These are phyloP conservation scores for Platanus orientalis DNA, from an alignment of 164 flowering plant species.

Conservation along the genomic window DNA sequence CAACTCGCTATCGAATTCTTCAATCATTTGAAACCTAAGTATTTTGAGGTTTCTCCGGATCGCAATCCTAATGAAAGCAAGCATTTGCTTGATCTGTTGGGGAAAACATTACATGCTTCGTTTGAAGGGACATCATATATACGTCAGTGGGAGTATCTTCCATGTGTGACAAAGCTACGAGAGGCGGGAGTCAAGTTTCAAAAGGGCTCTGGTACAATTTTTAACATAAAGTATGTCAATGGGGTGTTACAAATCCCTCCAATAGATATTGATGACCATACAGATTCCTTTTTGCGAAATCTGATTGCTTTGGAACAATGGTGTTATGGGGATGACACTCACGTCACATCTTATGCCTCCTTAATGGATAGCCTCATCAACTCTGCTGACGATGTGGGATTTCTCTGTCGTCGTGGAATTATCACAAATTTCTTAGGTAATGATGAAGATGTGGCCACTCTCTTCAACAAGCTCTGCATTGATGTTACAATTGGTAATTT, in stretches of 20 bases:
- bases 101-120: not conserved
- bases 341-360: constrained; percentile 17
- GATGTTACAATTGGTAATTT: constrained; percentile 3
- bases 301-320: constrained; percentile 25
- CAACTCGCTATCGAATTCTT: constrained; percentile 30
- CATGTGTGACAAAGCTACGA: too few relatives aligned
- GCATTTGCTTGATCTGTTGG: constrained; percentile 34
- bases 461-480: constrained; percentile 16
- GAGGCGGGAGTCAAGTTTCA: too few relatives aligned
- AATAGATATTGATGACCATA: constrained; percentile 5
- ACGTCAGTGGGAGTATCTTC: too few relatives aligned
- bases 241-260: constrained; percentile 33
- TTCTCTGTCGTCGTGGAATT: constrained; percentile 8
- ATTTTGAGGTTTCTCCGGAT: too few relatives aligned
- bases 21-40: not conserved
- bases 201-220: constrained; percentile 7
- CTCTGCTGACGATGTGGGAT: constrained; percentile 14
- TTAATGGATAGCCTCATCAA: constrained; percentile 25
- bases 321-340: not conserved
- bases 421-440: constrained; percentile 8
- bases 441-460: constrained; percentile 7
- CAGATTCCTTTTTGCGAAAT: constrained; percentile 26
- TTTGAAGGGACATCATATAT: too few relatives aligned
- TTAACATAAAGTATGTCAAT: constrained; percentile 22
- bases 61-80: not conserved